Conservation (phyloP, 2,329 filamentous ascomycete genomes). For the Alternaria metachromatica region DNA sequence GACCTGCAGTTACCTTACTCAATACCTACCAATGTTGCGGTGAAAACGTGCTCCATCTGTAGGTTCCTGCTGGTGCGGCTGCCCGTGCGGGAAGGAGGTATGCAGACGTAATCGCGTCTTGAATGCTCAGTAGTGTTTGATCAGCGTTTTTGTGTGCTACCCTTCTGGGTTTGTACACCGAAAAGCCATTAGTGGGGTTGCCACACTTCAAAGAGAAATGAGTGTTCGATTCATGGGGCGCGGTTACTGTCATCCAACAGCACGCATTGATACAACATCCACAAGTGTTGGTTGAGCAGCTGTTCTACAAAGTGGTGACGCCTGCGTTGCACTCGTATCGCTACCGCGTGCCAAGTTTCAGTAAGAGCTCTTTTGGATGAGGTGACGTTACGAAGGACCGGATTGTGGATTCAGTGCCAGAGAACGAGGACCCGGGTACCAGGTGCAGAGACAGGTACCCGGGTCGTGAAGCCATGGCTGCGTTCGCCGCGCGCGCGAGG, state of each 20-base stretch:
- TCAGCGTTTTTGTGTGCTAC: background rate
- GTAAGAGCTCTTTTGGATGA: background rate
- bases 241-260: conserved; percentile 15
- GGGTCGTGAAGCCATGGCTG: background rate
- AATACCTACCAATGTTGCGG: background rate
- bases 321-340: conserved; percentile 15
- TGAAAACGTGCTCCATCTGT: conserved; percentile 1
- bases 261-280: conserved; percentile 7
- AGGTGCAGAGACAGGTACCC: background rate
- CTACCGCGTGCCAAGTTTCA: background rate
- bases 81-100: conserved; percentile 1
- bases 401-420: conserved; percentile 1
- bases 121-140: conserved; percentile 1
- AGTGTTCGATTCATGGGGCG: conserved; percentile 2
- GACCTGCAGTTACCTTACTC: background rate
- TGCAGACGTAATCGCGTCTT: background rate
- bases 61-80: background rate
- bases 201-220: background rate
- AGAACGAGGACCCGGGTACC: background rate
- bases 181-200: background rate
- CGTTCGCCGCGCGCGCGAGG: background rate
- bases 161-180: background rate
- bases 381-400: background rate
- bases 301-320: conserved; percentile 1
- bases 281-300: background rate